phyloP scores from a whole-genome alignment of 352 stramenopile species.

The Globisporangium apiculatum region DNA sequence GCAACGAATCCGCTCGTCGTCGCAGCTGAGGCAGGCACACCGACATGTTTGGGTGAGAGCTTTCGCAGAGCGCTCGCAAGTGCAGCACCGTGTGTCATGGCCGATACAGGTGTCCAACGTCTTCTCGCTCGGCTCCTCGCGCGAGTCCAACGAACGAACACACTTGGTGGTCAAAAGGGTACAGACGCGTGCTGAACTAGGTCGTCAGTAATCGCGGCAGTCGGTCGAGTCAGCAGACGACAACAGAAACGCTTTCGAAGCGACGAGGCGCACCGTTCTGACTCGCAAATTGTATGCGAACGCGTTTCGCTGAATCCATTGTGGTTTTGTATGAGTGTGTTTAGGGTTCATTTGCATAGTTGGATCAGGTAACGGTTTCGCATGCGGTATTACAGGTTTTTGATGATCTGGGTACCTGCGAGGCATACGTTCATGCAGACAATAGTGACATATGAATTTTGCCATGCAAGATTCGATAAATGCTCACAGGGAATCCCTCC shows the following conservation, averaged over 20 bases:
- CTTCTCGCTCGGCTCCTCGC: constrained; percentile 2
- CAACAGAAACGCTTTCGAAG: background rate
- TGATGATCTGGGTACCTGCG: background rate
- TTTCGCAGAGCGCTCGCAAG: background rate
- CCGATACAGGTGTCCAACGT: constrained; percentile 9
- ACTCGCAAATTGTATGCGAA: background rate
- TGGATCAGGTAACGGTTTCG: background rate
- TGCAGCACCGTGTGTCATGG: background rate
- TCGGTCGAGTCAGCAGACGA: background rate
- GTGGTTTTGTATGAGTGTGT: no score
- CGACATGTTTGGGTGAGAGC: background rate
- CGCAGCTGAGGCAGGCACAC: background rate
- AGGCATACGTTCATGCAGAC: background rate
- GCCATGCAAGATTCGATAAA: background rate
- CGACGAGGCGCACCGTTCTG: background rate
- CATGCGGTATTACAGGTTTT: background rate
- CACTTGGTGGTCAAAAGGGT: no score
- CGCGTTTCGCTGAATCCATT: background rate
- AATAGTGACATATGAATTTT: background rate
- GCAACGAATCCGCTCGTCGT: background rate
- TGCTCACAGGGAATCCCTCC: background rate
- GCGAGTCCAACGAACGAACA: background rate
- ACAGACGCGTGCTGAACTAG: no score
- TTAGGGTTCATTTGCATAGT: background rate
- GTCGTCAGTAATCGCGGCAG: no score